Base-by-base conservation (phyloP, 208 protist genomes). In the Acanthamoeba lenticulata region DNA sequence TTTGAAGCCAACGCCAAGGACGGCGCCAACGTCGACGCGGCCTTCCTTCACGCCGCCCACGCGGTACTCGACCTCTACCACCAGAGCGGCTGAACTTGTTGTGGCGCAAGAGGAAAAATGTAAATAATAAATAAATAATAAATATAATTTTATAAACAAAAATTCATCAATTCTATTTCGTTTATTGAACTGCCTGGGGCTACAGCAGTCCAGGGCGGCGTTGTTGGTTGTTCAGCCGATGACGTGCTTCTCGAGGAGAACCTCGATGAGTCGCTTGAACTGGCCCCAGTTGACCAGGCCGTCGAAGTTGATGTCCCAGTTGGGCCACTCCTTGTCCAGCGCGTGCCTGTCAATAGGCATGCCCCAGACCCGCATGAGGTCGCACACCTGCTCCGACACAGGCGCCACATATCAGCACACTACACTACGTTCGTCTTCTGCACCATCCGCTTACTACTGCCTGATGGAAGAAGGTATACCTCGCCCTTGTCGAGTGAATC, bases 241-340 rank as follows among this genome's bases (percentile, higher is more conserved):
- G n/a, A 79, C 11, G 36, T 79, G 4, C 72, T 83, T 83, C 72
- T 42, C 34, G 34, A 32, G 34, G 27, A 83, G 29, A 2, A 49
- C 40, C 72, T 83, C 40, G 72, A 83, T 4, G 40, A 83, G 34
- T 0, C 72, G 72, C 40, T 83, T 83, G 72, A 47, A 83, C 40
- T 83, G 27, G 72, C 38, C 38, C 72, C 72, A 83, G 72, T n/a
- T n/a, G 40, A 83, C 0, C 21, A 49, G 40, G 72, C 72, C 72
- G 40, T 83, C 72, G 21, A 44, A 83, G 72, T 83, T 47, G 38
- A 32, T 49, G 42, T 83, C 72, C 34, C 42, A 83, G 72, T 83
- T 83, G 34, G 72, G 72, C 72, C 72, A 83, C 72, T 83, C 72
- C 72, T 83, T 83, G 72, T 83, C 72, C 72, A 83, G 72, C 0